Conservation (phyloP, 2,329 filamentous ascomycete genomes). For the Fusarium goolgardi region DNA sequence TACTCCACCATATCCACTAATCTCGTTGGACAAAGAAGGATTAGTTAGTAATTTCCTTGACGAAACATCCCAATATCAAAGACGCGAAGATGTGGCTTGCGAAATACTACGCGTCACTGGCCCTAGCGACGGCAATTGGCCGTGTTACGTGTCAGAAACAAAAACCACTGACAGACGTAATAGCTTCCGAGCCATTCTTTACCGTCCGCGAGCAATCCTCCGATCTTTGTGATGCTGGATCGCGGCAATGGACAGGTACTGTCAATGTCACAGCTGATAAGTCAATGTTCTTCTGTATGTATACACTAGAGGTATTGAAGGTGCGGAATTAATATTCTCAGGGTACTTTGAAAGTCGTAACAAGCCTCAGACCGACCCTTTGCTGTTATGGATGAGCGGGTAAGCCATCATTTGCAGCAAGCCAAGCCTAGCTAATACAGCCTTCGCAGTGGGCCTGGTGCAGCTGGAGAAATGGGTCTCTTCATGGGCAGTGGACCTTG, state of each 20-base stretch:
- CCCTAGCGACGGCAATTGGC: neutral
- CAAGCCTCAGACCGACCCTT: slow-evolving; percentile 25
- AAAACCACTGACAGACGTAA: neutral
- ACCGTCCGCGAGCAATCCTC: slow-evolving; percentile 17
- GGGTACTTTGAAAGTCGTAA: slow-evolving; percentile 38
- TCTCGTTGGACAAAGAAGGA: neutral
- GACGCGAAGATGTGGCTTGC: slow-evolving; percentile 11
- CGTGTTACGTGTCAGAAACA: neutral
- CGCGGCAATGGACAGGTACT: slow-evolving; percentile 28
- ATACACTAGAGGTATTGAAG: fast-evolving
- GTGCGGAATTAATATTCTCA: neutral
- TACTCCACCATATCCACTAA: neutral
- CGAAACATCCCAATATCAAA: neutral
- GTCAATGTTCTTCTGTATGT: slow-evolving; percentile 36
- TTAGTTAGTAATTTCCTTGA: neutral
- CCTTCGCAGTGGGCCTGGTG: slow-evolving; percentile 10
- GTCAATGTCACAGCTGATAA: slow-evolving; percentile 28
- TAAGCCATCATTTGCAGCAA: neutral
- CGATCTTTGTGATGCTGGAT: slow-evolving; percentile 27
- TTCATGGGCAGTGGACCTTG: slow-evolving; percentile 38
- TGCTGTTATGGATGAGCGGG: slow-evolving; percentile 40
- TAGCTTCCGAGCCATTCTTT: neutral
- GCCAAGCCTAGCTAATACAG: neutral
- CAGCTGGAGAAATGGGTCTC: slow-evolving; percentile 30
- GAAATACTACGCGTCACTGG: neutral